Conservation (phyloP, 2,329 filamentous ascomycete species). For the Diaporthe aspalathi region DNA sequence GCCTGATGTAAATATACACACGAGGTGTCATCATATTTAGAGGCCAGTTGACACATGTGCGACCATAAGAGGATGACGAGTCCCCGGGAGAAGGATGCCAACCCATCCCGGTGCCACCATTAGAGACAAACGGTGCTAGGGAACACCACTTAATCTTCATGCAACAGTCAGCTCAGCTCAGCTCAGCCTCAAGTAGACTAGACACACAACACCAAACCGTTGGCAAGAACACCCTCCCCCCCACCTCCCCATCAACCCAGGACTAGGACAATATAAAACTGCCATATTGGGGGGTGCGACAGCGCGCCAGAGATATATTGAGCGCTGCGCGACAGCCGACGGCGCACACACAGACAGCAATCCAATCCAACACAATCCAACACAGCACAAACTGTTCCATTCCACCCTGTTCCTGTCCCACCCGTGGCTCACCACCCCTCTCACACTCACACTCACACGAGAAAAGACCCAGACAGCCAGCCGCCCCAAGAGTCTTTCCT, state of each 20-base stretch:
- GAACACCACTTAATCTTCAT: background rate
- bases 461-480: background rate
- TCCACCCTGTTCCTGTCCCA: background rate
- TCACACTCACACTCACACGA: background rate
- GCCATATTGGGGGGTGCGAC: background rate
- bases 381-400: conserved; percentile 1
- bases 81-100: background rate
- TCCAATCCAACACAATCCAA: too few species aligned
- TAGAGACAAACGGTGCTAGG: background rate
- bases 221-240: too few species aligned
- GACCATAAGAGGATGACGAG: conserved; percentile 1
- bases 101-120: background rate
- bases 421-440: background rate
- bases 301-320: conserved; percentile 3
- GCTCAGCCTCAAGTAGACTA: background rate
- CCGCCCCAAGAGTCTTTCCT: too few species aligned
- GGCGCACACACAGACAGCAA: background rate
- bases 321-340: background rate
- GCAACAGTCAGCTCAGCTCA: too few species aligned
- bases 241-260: too few species aligned
- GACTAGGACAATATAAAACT: background rate
- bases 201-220: background rate
- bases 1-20: background rate
- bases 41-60: background rate
- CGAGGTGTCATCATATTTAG: background rate